Evolutionary conservation across 192 early-diverging fungal species (phyloP).

Genomic region (Coemansia sp.): DNA sequence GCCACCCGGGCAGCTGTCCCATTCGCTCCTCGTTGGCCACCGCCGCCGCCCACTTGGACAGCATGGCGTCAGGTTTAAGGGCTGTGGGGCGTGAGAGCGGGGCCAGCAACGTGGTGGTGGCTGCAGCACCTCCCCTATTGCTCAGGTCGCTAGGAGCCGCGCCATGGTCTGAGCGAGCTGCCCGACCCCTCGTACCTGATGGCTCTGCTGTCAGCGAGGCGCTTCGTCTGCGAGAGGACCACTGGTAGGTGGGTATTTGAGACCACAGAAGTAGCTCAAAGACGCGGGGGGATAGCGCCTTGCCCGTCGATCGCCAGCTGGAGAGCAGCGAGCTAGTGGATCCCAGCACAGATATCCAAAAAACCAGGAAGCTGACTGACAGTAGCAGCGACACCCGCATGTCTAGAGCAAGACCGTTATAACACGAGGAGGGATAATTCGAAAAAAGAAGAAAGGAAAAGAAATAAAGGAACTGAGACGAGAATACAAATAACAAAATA

Average conservation of each 20-base stretch:
- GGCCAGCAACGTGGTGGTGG: constrained; percentile 3
- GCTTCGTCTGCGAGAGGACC: not conserved
- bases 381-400: constrained; percentile 26
- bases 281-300: constrained; percentile 25
- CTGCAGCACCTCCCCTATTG: not conserved
- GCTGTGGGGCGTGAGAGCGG: not conserved
- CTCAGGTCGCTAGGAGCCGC: not conserved
- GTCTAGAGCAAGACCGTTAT: constrained; percentile 6
- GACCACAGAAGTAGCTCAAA: constrained; percentile 23
- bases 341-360: constrained; percentile 35
- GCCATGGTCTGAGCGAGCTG: not conserved
- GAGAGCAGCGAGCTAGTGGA: constrained; percentile 19
- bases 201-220: not conserved
- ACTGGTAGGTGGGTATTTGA: constrained; percentile 2
- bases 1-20: not conserved
- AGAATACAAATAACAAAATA: constrained; percentile 1
- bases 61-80: not conserved
- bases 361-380: constrained; percentile 22
- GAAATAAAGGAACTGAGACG: not conserved
- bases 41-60: not conserved
- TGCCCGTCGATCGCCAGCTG: constrained; percentile 17
- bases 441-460: not conserved
- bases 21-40: not conserved
- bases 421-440: not conserved
- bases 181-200: not conserved